Percentiles rank a stretch among this genome's conserved stretches.
Evolutionary conservation across 164 flowering plant genomes (phyloP).

Genomic region (Chimonanthus salicifolius): DNA sequence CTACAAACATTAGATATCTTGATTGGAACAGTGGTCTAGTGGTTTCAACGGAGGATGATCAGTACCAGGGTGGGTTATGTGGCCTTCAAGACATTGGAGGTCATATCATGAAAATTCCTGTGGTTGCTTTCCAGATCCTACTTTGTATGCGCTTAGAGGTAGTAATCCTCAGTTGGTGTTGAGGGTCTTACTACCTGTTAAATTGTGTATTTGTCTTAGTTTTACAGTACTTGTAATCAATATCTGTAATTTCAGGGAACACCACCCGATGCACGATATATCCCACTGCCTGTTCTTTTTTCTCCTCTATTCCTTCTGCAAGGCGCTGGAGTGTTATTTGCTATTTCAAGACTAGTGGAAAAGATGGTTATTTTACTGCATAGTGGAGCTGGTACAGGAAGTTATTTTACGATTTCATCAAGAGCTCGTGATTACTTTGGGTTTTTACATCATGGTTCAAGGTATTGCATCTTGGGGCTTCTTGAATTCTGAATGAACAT

Average conservation of each 20-base stretch:
- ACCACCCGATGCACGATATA: conserved; percentile 52
- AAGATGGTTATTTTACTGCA: conserved; percentile 49
- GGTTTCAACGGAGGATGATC: conserved; percentile 56
- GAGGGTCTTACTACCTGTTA: background rate
- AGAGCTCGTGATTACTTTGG: conserved; percentile 55
- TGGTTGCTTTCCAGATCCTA: conserved; percentile 64
- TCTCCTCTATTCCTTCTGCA: conserved; percentile 71
- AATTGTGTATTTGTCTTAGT: background rate
- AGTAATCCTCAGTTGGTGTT: conserved; percentile 3
- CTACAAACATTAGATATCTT: conserved; percentile 50
- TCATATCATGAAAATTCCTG: conserved; percentile 83
- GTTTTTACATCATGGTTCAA: conserved; percentile 82
- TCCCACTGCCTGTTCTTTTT: conserved; percentile 54
- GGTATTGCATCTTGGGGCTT: conserved; percentile 33
- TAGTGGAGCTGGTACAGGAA: conserved; percentile 39
- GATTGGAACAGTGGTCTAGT: conserved; percentile 70
- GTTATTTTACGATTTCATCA: conserved; percentile 43
- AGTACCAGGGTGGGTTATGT: conserved; percentile 44
- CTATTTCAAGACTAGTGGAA: conserved; percentile 63
- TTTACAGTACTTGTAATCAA: background rate
- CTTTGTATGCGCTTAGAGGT: conserved; percentile 94
- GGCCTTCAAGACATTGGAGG: conserved; percentile 79
- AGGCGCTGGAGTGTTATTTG: conserved; percentile 72
- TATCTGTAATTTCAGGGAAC: conserved; percentile 52
- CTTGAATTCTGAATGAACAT: background rate